A percentile compares a stretch with the other conserved stretches of the same genome.
phyloP scores from a whole-genome alignment of 2,329 filamentous ascomycete genomes.

The Pestalotiopsis fici region DNA sequence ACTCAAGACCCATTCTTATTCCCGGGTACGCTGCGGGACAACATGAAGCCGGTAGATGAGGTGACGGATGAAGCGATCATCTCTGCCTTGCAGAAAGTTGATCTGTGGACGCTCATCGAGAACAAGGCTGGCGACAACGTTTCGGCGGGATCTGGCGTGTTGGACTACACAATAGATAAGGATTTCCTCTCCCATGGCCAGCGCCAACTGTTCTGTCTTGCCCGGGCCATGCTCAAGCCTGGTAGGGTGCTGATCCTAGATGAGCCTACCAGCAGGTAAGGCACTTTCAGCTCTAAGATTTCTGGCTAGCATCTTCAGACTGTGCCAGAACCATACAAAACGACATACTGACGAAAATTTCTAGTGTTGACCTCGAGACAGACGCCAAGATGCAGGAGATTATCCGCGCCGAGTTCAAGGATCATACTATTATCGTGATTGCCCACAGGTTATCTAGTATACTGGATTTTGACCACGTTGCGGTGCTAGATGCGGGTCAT shows the following conservation, averaged over 20 bases:
- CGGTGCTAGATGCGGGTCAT: slow-evolving; percentile 28
- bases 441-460: slow-evolving; percentile 33
- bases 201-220: slow-evolving; percentile 64
- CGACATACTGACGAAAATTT: neutral
- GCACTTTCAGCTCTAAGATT: neutral
- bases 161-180: slow-evolving; percentile 9
- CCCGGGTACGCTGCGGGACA: slow-evolving; percentile 10
- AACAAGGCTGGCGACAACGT: slow-evolving; percentile 44
- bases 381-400: slow-evolving; percentile 13
- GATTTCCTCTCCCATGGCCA: slow-evolving; percentile 57
- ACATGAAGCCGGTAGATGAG: slow-evolving; percentile 10
- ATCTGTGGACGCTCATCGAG: slow-evolving; percentile 13
- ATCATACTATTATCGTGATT: slow-evolving; percentile 34
- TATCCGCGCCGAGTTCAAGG: slow-evolving; percentile 18
- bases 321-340: neutral
- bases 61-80: slow-evolving; percentile 6
- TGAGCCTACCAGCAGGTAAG: slow-evolving; percentile 37
- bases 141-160: slow-evolving; percentile 23
- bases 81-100: slow-evolving; percentile 11
- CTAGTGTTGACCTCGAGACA: slow-evolving; percentile 12
- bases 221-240: slow-evolving; percentile 61
- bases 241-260: slow-evolving; percentile 66
- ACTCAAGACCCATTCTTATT: slow-evolving; percentile 17
- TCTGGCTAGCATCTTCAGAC: no score
- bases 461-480: slow-evolving; percentile 34